A percentile compares a stretch with the other conserved stretches of the same genome.
Conservation (phyloP, 371 early-diverging fungal species). For the Polyrhizophydium stewartii region DNA sequence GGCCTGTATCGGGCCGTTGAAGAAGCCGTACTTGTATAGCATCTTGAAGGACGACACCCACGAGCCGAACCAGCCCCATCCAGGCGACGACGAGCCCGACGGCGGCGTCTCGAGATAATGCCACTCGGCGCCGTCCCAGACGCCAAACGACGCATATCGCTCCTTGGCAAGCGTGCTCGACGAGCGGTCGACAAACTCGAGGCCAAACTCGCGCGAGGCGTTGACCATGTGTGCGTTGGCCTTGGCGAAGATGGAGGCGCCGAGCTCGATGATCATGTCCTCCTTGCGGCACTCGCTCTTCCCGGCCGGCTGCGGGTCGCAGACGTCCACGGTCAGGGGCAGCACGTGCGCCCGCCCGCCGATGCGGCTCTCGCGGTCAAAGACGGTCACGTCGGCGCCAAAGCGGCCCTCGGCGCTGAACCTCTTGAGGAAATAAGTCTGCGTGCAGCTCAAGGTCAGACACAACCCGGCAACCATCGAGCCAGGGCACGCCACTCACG, state of each 20-base stretch:
- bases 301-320: no score
- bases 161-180: not conserved
- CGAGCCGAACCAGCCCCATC: not conserved
- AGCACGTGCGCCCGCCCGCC: constrained; percentile 3
- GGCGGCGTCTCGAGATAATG: not conserved
- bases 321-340: not conserved
- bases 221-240: constrained; percentile 6
- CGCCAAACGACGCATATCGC: constrained; percentile 2
- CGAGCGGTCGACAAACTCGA: not conserved
- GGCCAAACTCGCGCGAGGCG: constrained; percentile 5
- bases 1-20: constrained; percentile 7
- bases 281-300: constrained; percentile 1
- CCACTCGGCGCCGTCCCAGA: constrained; percentile 15
- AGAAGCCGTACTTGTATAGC: constrained; percentile 7
- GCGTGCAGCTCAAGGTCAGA: no score
- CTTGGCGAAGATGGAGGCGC: constrained; percentile 11
- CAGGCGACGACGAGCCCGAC: not conserved
- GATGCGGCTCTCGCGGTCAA: not conserved
- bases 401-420: no score
- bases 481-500: no score
- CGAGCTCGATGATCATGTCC: constrained; percentile 7
- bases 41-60: not conserved
- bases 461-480: no score
- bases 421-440: no score
- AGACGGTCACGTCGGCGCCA: not conserved